These are phyloP conservation scores for Sclerotinia borealis DNA, from an alignment of 2,329 filamentous ascomycete genomes.

Conservation along the genomic window DNA sequence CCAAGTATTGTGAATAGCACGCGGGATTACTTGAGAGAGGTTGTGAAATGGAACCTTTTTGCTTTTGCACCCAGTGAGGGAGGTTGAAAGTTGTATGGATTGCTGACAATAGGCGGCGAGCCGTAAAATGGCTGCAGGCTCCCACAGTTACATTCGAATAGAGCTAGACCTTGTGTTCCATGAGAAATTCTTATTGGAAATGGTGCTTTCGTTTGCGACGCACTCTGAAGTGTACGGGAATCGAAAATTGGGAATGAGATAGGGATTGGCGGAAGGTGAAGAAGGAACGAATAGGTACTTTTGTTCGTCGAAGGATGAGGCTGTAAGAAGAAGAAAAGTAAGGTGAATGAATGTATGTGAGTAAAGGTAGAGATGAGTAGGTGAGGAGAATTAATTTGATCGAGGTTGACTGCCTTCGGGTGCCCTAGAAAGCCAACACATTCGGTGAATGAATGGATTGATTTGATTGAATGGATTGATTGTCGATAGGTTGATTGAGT, in stretches of 20 bases:
- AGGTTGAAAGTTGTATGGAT: slow-evolving; percentile 14
- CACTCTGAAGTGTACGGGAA: slow-evolving; percentile 17
- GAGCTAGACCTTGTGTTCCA: slow-evolving; percentile 25
- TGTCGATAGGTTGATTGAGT: neutral
- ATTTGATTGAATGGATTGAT: neutral
- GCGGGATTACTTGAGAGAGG: neutral
- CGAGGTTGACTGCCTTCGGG: slow-evolving; percentile 9
- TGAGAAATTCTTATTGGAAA: slow-evolving; percentile 20
- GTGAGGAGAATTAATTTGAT: neutral
- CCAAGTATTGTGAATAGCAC: slow-evolving; percentile 10
- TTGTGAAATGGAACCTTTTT: slow-evolving; percentile 3
- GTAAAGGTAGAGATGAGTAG: neutral
- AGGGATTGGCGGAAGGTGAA: neutral
- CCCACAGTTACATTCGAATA: slow-evolving; percentile 27
- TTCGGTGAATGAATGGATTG: slow-evolving; percentile 9
- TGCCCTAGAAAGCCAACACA: slow-evolving; percentile 14
- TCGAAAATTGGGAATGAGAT: neutral
- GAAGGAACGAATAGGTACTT: slow-evolving; percentile 6
- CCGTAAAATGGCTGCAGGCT: slow-evolving; percentile 26
- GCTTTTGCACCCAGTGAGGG: slow-evolving; percentile 11
- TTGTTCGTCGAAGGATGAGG: slow-evolving; percentile 13
- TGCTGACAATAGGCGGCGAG: slow-evolving; percentile 26
- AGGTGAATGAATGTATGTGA: neutral
- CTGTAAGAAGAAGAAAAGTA: slow-evolving; percentile 5
- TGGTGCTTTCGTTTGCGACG: slow-evolving; percentile 25